Percentiles rank a stretch among this genome's conserved stretches.
These are phyloP conservation scores for Ananas comosus DNA, from an alignment of 176 grass and related monocot genomes.

Conservation along the genomic window DNA sequence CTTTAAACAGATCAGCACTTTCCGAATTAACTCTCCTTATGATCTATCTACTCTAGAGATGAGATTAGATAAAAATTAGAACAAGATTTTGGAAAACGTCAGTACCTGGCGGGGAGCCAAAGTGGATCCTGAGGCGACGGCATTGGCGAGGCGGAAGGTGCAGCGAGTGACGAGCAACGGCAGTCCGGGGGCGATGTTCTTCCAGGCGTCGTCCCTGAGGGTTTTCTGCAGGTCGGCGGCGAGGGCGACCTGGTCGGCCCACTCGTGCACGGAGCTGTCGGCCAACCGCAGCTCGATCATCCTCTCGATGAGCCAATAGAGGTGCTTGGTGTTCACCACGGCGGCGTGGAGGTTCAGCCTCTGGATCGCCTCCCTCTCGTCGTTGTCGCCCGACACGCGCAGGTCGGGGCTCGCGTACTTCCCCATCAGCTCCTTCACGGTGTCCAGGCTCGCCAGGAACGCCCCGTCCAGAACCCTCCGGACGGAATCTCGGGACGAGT, in stretches of 20 bases:
- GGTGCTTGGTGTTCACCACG: constrained; percentile 49
- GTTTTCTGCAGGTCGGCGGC: constrained; percentile 67
- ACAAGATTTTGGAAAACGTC: not conserved
- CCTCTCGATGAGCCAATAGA: constrained; percentile 84
- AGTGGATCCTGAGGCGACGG: constrained; percentile 48
- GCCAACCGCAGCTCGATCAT: constrained; percentile 78
- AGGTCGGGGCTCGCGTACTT: constrained; percentile 84
- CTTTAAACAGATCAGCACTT: no score
- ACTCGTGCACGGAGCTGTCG: constrained; percentile 41
- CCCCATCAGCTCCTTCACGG: constrained; percentile 71
- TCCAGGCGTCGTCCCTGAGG: constrained; percentile 77
- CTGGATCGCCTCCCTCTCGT: constrained; percentile 78
- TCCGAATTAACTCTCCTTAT: no score
- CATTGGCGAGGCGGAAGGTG: constrained; percentile 55
- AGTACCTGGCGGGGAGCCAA: constrained; percentile 61
- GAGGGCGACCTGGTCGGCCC: constrained; percentile 61
- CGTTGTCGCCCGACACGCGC: constrained; percentile 48
- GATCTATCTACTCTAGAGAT: no score
- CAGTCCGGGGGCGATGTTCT: constrained; percentile 76
- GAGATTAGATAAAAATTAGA: no score
- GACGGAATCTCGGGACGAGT: constrained; percentile 49
- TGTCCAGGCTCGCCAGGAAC: constrained; percentile 51
- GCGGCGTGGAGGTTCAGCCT: constrained; percentile 67
- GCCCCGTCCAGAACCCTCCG: constrained; percentile 53
- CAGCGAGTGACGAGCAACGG: constrained; percentile 54